Percentiles rank a stretch among this genome's conserved stretches.
Evolutionary conservation across 2,329 filamentous ascomycete genomes (phyloP).

Genomic region (Truncatella angustata): DNA sequence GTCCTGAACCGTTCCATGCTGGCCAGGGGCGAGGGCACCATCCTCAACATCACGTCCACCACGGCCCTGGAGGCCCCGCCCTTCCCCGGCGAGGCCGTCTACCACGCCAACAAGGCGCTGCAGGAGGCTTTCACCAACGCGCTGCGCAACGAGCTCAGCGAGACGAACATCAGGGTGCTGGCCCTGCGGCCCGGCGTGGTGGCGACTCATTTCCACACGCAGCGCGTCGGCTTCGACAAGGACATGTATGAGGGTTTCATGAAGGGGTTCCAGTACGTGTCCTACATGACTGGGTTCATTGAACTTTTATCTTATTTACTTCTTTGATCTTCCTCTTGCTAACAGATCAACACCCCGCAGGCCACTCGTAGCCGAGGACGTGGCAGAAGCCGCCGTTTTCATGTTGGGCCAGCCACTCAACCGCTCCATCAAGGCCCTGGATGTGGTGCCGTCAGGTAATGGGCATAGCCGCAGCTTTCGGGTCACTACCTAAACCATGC

Average conservation of each 20-base stretch:
- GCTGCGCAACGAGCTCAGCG: slow-evolving; percentile 43
- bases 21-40: slow-evolving; percentile 36
- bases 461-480: too few relatives aligned
- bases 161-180: slow-evolving; percentile 45
- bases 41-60: slow-evolving; percentile 46
- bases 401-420: slow-evolving; percentile 3
- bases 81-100: slow-evolving; percentile 47
- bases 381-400: background rate
- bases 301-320: rapidly evolving
- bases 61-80: slow-evolving; percentile 47
- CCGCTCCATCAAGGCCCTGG: background rate
- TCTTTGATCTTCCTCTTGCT: background rate
- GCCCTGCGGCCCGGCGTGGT: slow-evolving; percentile 46
- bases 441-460: slow-evolving; percentile 3
- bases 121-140: slow-evolving; percentile 49
- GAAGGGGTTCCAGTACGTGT: slow-evolving; percentile 35
- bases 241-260: slow-evolving; percentile 41
- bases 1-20: slow-evolving; percentile 43
- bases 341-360: background rate
- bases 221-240: slow-evolving; percentile 42
- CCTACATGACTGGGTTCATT: background rate
- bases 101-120: slow-evolving; percentile 44
- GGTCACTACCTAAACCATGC: background rate
- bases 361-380: background rate
- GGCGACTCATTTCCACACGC: slow-evolving; percentile 45